Conservation (phyloP, 371 early-diverging fungal species). For the Mortierella sp. region DNA sequence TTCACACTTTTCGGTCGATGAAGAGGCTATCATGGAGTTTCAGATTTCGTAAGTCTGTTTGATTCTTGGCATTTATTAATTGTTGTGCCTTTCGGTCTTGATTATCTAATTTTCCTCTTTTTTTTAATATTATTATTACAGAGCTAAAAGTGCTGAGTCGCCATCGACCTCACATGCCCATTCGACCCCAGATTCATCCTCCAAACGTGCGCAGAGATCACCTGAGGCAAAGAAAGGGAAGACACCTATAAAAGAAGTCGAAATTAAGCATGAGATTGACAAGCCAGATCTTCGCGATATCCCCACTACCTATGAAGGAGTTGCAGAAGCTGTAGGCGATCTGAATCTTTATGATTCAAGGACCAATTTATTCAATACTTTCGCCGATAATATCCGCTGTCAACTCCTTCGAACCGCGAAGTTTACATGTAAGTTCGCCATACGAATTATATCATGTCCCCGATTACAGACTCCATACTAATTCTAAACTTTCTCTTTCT, state of each 20-base stretch:
- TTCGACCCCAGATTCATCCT: neutral
- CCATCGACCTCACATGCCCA: neutral
- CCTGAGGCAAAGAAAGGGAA: slow-evolving; percentile 17
- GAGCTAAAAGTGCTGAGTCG: neutral
- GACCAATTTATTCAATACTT: slow-evolving; percentile 61
- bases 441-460: neutral
- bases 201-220: neutral
- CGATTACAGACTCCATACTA: too few relatives aligned
- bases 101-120: neutral
- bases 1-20: slow-evolving; percentile 64
- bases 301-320: slow-evolving; percentile 26
- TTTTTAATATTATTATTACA: neutral
- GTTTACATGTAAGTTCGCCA: slow-evolving; percentile 44
- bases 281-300: slow-evolving; percentile 26
- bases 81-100: neutral
- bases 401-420: slow-evolving; percentile 59
- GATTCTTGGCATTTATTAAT: neutral
- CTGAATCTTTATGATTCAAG: slow-evolving; percentile 69
- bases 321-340: slow-evolving; percentile 60
- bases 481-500: neutral
- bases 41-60: slow-evolving; percentile 50
- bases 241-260: slow-evolving; percentile 15
- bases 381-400: slow-evolving; percentile 59
- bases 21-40: slow-evolving; percentile 69
- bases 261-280: slow-evolving; percentile 19